Evolutionary conservation across 177 flowering plant genomes (phyloP).

Genomic region (Vitis hybrid): DNA sequence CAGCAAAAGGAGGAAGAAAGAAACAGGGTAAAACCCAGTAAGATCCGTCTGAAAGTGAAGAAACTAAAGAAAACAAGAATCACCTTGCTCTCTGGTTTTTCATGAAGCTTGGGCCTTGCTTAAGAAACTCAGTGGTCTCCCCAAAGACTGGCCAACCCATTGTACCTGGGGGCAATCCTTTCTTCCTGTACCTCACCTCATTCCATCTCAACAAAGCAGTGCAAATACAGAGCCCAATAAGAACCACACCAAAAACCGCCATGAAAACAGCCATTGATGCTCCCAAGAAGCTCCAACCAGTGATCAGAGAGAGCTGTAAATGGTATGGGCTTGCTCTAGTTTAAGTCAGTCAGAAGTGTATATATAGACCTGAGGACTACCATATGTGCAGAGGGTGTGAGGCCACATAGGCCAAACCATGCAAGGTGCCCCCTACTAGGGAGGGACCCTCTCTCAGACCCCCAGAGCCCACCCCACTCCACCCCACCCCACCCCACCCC

Average conservation of each 20-base stretch:
- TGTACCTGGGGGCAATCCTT: conserved; percentile 65
- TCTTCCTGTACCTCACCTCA: conserved; percentile 44
- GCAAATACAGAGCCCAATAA: conserved; percentile 29
- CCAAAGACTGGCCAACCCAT: conserved; percentile 82
- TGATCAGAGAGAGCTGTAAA: conserved; percentile 12
- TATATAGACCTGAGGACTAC: conserved; percentile 5
- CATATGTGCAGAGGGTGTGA: conserved; percentile 3
- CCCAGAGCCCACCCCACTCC: conserved; percentile 9
- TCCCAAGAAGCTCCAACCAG: conserved; percentile 14
- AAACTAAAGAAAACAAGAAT: neutral
- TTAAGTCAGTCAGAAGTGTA: conserved; percentile 1
- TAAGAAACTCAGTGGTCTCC: conserved; percentile 58
- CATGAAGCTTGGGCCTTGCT: conserved; percentile 62
- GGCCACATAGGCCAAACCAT: conserved; percentile 24
- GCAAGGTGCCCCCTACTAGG: conserved; percentile 15
- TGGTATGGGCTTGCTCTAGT: conserved; percentile 14
- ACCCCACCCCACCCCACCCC: conserved; percentile 8
- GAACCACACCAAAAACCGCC: conserved; percentile 16
- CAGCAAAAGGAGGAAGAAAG: neutral
- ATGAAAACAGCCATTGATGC: conserved; percentile 44
- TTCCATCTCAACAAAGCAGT: conserved; percentile 49
- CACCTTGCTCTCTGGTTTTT: conserved; percentile 56
- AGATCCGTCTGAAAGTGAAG: neutral
- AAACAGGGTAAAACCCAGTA: neutral
- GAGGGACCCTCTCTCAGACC: conserved; percentile 21